phyloP scores from a whole-genome alignment of 192 early-diverging fungal species.

The Gonapodya sp. region DNA sequence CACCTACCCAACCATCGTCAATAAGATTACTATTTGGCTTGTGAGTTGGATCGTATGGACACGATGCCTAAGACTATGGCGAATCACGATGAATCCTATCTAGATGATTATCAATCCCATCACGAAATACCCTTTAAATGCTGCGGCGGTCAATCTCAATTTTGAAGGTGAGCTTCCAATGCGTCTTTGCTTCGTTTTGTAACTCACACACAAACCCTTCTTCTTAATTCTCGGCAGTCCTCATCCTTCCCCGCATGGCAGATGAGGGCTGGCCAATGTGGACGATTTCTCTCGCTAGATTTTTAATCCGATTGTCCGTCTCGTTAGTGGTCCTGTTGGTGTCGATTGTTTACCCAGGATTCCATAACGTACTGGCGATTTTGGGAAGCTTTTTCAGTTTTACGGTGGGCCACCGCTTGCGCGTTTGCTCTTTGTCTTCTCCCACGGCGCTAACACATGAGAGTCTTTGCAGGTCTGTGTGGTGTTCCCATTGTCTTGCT shows the following conservation, averaged over 20 bases:
- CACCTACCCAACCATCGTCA: not conserved
- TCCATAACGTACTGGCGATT: not conserved
- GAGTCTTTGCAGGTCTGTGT: not conserved
- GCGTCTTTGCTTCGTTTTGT: no score
- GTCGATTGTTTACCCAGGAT: not conserved
- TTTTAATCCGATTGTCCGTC: not conserved
- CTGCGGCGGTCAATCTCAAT: not conserved
- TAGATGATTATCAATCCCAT: constrained; percentile 2
- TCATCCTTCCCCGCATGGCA: not conserved
- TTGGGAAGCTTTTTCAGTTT: constrained; percentile 6
- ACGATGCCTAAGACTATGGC: not conserved
- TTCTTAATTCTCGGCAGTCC: no score
- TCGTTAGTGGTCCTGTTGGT: not conserved
- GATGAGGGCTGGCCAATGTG: not conserved
- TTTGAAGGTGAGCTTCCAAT: not conserved
- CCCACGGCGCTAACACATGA: not conserved
- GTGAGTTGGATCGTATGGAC: not conserved
- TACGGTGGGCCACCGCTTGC: not conserved
- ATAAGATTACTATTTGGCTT: not conserved
- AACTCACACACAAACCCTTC: no score
- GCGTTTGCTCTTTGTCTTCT: not conserved
- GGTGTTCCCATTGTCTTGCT: not conserved
- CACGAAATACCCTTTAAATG: not conserved
- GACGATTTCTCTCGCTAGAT: not conserved
- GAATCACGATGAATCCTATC: not conserved